Evolutionary conservation across 805 yeast species (phyloP).

Genomic region (Candida schatavii): DNA sequence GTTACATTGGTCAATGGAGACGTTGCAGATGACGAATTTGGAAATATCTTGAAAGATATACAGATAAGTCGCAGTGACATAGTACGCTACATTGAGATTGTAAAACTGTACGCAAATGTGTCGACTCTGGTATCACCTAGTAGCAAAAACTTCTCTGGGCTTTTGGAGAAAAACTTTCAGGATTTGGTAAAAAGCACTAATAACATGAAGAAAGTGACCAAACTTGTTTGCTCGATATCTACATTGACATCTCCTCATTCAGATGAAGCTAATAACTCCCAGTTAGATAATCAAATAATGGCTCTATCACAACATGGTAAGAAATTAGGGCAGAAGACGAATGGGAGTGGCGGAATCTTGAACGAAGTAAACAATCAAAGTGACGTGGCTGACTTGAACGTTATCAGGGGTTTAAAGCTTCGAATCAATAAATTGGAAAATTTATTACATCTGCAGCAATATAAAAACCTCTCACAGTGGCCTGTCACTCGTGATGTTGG

Average conservation of each 20-base stretch:
- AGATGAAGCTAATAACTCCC: constrained; percentile 10
- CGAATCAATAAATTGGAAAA: constrained; percentile 77
- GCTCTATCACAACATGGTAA: constrained; percentile 4
- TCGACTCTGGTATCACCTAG: constrained; percentile 13
- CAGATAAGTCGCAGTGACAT: constrained; percentile 34
- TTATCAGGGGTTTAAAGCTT: constrained; percentile 61
- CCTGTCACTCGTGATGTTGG: constrained; percentile 27
- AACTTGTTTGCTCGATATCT: constrained; percentile 29
- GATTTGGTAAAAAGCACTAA: constrained; percentile 41
- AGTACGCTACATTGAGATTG: constrained; percentile 21
- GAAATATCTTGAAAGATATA: constrained; percentile 36
- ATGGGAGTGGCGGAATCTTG: constrained; percentile 10
- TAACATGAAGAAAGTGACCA: constrained; percentile 33
- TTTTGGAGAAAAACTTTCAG: constrained; percentile 44
- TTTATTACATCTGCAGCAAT: constrained; percentile 70
- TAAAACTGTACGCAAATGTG: constrained; percentile 25
- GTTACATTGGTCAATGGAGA: constrained; percentile 29
- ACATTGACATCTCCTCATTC: constrained; percentile 22
- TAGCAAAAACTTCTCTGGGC: constrained; percentile 29
- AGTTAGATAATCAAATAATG: constrained; percentile 2
- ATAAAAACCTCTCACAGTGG: constrained; percentile 49
- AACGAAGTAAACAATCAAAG: constrained; percentile 11
- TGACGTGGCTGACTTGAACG: constrained; percentile 37
- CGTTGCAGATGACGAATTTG: constrained; percentile 12
- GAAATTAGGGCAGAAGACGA: constrained; percentile 9